Conservation (phyloP, 352 stramenopile genomes). For the Pythium phragmitis region DNA sequence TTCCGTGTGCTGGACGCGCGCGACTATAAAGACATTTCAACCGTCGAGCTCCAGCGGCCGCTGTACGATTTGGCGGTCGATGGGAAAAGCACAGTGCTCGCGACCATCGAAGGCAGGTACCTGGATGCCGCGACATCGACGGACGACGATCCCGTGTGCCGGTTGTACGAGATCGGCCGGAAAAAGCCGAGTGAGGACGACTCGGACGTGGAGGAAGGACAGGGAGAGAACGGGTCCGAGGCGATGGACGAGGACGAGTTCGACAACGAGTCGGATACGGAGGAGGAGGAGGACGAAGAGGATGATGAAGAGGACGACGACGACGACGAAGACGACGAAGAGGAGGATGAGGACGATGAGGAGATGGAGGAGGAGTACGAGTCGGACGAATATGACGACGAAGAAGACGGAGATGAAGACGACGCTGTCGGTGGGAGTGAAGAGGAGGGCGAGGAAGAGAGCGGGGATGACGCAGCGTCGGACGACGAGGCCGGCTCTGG, state of each 20-base stretch:
- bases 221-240: constrained; percentile 52
- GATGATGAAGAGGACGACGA: constrained; percentile 52
- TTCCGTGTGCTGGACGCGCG: constrained; percentile 80
- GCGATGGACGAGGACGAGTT: constrained; percentile 79
- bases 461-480: constrained; percentile 19
- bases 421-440: constrained; percentile 26
- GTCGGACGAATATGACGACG: constrained; percentile 47
- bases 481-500: constrained; percentile 18
- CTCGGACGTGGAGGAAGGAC: constrained; percentile 80
- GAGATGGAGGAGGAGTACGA: constrained; percentile 44
- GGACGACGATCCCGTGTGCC: constrained; percentile 79
- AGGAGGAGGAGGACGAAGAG: constrained; percentile 39
- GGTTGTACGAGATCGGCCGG: constrained; percentile 85
- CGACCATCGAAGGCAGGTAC: constrained; percentile 76
- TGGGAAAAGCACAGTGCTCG: constrained; percentile 59
- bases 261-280: constrained; percentile 58
- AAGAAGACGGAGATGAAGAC: constrained; percentile 41
- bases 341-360: constrained; percentile 45
- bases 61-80: constrained; percentile 77
- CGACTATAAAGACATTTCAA: constrained; percentile 86
- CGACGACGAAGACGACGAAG: constrained; percentile 46
- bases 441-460: constrained; percentile 39
- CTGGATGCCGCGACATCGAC: constrained; percentile 51
- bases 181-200: constrained; percentile 86
- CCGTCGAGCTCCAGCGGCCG: constrained; percentile 73